Evolutionary conservation across 2,329 filamentous ascomycete species (phyloP).

Genomic region (Trichophaea hybrida): DNA sequence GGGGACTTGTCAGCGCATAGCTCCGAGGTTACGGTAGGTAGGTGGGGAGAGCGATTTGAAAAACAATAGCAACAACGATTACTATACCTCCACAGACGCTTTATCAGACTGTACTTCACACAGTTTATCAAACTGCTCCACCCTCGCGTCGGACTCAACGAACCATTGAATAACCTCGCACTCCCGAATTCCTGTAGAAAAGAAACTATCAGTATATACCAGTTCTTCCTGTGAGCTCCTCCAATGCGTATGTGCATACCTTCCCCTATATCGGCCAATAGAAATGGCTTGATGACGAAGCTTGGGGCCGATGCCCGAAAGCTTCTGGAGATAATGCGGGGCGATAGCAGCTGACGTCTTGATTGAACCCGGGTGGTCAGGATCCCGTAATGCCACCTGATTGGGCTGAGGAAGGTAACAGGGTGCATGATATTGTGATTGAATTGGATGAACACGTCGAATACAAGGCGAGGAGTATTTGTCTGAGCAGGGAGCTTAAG

Average conservation of each 20-base stretch:
- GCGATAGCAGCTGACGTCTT: neutral
- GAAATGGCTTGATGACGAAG: conserved; percentile 56
- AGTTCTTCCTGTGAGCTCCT: neutral
- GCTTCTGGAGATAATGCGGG: neutral
- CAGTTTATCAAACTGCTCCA: conserved; percentile 94
- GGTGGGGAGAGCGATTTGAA: neutral
- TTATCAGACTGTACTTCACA: conserved; percentile 99
- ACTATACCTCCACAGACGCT: conserved; percentile 49
- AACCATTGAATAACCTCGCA: conserved; percentile 99
- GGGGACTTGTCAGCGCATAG: neutral
- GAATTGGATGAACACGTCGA: no score
- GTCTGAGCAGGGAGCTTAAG: no score
- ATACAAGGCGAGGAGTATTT: no score
- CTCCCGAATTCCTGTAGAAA: conserved; percentile 68
- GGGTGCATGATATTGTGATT: no score
- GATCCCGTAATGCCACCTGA: no score
- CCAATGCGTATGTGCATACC: conserved; percentile 38
- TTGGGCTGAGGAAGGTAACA: no score
- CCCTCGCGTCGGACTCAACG: conserved; percentile 82
- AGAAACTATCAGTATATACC: neutral
- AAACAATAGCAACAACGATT: conserved; percentile 1
- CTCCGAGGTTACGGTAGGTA: no score
- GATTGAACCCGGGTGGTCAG: no score
- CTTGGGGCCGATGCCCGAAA: conserved; percentile 30
- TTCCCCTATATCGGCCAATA: conserved; percentile 77